Conservation (phyloP, 2,329 filamentous ascomycete genomes). For the Neurospora sp. region DNA sequence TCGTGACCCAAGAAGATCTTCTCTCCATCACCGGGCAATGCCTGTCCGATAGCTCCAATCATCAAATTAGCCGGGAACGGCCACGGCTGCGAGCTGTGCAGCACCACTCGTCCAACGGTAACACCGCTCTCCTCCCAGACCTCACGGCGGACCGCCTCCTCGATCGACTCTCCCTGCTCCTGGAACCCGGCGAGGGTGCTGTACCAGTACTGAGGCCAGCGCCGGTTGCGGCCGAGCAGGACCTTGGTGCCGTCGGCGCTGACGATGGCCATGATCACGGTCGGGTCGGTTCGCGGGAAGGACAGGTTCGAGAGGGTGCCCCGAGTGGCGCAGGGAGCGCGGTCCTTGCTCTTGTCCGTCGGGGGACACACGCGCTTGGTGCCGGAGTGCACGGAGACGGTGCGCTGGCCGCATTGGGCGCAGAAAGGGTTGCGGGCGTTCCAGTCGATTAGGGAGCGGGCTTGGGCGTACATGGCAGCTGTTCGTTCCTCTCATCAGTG, state of each 20-base stretch:
- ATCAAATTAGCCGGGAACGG: conserved; percentile 78
- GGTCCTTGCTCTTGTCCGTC: conserved; percentile 50
- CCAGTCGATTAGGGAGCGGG: conserved; percentile 85
- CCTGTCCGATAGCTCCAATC: conserved; percentile 83
- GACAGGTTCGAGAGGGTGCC: conserved; percentile 80
- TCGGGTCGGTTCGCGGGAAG: conserved; percentile 89
- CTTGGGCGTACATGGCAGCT: conserved; percentile 89
- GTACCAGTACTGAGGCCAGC: conserved; percentile 81
- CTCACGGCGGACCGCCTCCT: conserved; percentile 74
- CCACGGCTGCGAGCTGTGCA: conserved; percentile 82
- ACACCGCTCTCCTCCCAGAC: conserved; percentile 83
- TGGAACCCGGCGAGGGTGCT: conserved; percentile 81
- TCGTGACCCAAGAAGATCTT: conserved; percentile 76
- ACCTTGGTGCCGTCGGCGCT: conserved; percentile 68
- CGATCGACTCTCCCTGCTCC: conserved; percentile 75
- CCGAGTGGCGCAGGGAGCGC: conserved; percentile 69
- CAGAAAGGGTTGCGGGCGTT: conserved; percentile 90
- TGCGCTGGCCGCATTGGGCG: conserved; percentile 75
- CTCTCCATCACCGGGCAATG: conserved; percentile 65
- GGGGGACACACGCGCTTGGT: conserved; percentile 74
- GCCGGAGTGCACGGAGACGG: conserved; percentile 67
- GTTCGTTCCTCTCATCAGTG: conserved; percentile 9
- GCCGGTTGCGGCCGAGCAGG: conserved; percentile 75
- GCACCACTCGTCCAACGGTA: conserved; percentile 62
- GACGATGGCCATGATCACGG: conserved; percentile 89